phyloP scores from a whole-genome alignment of 2,329 filamentous ascomycete genomes.

The Cladosporium halotolerans region DNA sequence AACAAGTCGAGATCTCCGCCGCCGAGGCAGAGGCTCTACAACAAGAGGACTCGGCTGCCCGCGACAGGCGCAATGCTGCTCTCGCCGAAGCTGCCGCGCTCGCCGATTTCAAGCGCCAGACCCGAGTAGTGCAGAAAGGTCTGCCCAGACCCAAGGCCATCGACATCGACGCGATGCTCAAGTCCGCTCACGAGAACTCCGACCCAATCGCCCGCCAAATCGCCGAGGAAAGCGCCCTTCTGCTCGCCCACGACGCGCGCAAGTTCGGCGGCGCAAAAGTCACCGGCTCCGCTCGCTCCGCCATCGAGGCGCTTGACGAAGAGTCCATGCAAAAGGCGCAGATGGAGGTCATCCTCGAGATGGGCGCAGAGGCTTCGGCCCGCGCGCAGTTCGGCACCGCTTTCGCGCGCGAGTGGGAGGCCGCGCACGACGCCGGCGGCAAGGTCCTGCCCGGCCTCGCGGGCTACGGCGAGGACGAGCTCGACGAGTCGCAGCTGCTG shows the following conservation, averaged over 20 bases:
- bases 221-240: slow-evolving; percentile 66
- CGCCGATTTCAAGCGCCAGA: slow-evolving; percentile 72
- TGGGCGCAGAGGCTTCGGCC: slow-evolving; percentile 41
- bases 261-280: slow-evolving; percentile 66
- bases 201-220: slow-evolving; percentile 65
- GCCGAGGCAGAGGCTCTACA: slow-evolving; percentile 43
- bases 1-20: slow-evolving; percentile 56
- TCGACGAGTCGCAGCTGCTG: slow-evolving; percentile 62
- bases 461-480: slow-evolving; percentile 65
- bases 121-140: slow-evolving; percentile 81
- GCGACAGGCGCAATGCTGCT: slow-evolving; percentile 63
- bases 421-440: slow-evolving; percentile 36
- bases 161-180: slow-evolving; percentile 63
- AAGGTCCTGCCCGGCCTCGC: slow-evolving; percentile 67
- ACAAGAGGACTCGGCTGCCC: slow-evolving; percentile 66
- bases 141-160: slow-evolving; percentile 71
- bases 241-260: slow-evolving; percentile 76
- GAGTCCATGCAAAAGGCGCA: slow-evolving; percentile 66
- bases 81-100: slow-evolving; percentile 57
- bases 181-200: slow-evolving; percentile 52
- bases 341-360: slow-evolving; percentile 67
- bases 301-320: slow-evolving; percentile 63
- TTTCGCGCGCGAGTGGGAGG: slow-evolving; percentile 39
- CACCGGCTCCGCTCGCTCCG: slow-evolving; percentile 50
- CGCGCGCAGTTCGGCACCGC: slow-evolving; percentile 42